Conservation (phyloP, 768 basidiomycete species). For the Galerina sulciceps region DNA sequence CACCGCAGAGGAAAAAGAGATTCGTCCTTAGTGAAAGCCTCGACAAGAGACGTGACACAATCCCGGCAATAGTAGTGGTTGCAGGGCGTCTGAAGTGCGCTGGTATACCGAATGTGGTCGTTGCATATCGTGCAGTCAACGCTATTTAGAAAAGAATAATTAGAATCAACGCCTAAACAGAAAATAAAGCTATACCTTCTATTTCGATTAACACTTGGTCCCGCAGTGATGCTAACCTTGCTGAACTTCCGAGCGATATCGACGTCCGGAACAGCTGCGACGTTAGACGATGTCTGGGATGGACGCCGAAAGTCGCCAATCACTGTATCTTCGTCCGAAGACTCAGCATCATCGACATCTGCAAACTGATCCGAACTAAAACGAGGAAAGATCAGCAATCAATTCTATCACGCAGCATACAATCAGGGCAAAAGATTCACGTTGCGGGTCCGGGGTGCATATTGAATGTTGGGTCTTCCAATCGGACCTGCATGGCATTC, state of each 20-base stretch:
- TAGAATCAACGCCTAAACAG: neutral
- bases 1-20: slow-evolving; percentile 56
- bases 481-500: slow-evolving; percentile 21
- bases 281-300: no score
- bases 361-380: neutral
- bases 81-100: slow-evolving; percentile 45
- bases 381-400: no score
- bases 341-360: neutral
- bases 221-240: slow-evolving; percentile 1
- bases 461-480: slow-evolving; percentile 20
- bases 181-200: slow-evolving; percentile 12
- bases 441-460: slow-evolving; percentile 17
- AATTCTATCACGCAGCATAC: neutral
- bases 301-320: neutral
- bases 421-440: slow-evolving; percentile 3
- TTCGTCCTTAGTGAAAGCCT: slow-evolving; percentile 50
- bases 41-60: slow-evolving; percentile 47
- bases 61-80: slow-evolving; percentile 47
- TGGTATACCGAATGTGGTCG: slow-evolving; percentile 29
- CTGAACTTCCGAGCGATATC: neutral
- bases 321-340: neutral
- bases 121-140: slow-evolving; percentile 45
- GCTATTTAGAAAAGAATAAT: slow-evolving; percentile 16
- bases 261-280: neutral
- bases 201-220: slow-evolving; percentile 15